Conservation (phyloP, 129 eudicot species). For the Centaurea solstitialis region DNA sequence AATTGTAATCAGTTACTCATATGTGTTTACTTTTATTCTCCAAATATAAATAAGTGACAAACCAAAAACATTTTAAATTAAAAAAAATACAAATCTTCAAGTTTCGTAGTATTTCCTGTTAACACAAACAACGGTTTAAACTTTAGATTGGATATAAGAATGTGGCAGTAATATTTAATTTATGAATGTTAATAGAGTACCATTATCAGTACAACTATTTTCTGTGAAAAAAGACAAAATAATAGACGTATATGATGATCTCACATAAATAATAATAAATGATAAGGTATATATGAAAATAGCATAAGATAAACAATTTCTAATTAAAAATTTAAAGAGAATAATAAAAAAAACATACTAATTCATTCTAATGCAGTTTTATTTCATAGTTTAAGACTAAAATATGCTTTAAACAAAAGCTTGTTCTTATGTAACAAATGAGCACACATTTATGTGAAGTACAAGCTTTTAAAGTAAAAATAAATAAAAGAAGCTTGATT, state of each 20-base stretch:
- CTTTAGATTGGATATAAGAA: neutral
- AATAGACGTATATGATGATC: neutral
- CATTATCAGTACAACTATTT: neutral
- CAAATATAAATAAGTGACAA: neutral
- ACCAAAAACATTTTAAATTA: neutral
- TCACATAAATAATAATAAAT: neutral
- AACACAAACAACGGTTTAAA: neutral
- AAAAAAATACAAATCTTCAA: neutral
- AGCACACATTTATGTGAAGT: conserved; percentile 26
- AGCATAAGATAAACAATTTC: neutral
- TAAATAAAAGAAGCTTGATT: conserved; percentile 23
- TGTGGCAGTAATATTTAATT: neutral
- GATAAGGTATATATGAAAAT: neutral
- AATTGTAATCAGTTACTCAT: neutral
- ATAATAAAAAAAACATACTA: neutral
- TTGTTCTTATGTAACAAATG: conserved; percentile 36
- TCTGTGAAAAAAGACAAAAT: neutral
- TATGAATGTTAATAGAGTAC: neutral
- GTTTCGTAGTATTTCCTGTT: neutral
- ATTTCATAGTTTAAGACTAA: conserved; percentile 9
- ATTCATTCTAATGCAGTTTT: neutral
- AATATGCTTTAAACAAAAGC: conserved; percentile 15
- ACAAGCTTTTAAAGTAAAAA: conserved; percentile 23
- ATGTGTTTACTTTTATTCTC: neutral
- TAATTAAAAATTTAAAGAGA: neutral